These are phyloP conservation scores for Globisporangium echinulatum DNA, from an alignment of 352 stramenopile genomes.

Conservation along the genomic window DNA sequence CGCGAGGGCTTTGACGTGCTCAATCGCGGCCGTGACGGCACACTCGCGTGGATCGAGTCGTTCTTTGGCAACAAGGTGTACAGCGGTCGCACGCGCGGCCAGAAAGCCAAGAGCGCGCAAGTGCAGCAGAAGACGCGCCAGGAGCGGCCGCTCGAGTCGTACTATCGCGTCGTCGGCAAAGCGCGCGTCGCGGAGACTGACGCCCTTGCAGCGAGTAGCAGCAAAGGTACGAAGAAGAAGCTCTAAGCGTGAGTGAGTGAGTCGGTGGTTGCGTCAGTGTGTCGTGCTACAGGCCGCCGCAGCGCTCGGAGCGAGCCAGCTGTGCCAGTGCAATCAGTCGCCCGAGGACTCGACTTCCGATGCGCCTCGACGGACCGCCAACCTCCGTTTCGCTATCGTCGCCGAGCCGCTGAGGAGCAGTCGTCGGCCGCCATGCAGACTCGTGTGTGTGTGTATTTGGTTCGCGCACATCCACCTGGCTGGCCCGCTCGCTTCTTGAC, in stretches of 20 bases:
- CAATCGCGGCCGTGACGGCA: constrained; percentile 60
- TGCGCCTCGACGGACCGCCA: background rate
- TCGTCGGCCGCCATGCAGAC: background rate
- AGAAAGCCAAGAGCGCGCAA: constrained; percentile 37
- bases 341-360: background rate
- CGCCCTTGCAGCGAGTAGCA: background rate
- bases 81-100: constrained; percentile 58
- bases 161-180: constrained; percentile 70
- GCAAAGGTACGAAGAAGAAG: constrained; percentile 2
- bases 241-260: background rate
- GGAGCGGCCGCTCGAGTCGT: constrained; percentile 64
- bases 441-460: too few species aligned
- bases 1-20: constrained; percentile 72
- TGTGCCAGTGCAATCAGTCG: background rate
- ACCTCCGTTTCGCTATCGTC: background rate
- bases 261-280: background rate
- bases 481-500: too few species aligned
- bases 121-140: constrained; percentile 20
- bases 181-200: constrained; percentile 15
- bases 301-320: background rate
- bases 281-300: background rate
- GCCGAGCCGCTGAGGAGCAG: background rate
- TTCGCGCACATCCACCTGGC: too few species aligned
- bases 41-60: constrained; percentile 64
- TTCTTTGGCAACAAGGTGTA: constrained; percentile 66